Percentiles rank a stretch among this genome's conserved stretches.
phyloP scores from a whole-genome alignment of 176 grass and related monocot genomes.

The Oryza coarctata region DNA sequence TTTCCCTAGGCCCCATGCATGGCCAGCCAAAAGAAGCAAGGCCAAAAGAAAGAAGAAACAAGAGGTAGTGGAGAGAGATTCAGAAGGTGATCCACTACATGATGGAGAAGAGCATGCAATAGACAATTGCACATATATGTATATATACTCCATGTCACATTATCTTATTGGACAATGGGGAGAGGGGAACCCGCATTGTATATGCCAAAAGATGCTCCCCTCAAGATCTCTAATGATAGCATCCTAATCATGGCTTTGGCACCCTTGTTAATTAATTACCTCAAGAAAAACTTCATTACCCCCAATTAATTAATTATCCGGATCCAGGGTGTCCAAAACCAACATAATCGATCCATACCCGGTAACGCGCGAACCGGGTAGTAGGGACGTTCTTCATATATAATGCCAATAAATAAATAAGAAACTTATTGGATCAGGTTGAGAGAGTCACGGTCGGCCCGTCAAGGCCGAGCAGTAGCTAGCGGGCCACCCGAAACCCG shows the following conservation, averaged over 20 bases:
- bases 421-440: neutral
- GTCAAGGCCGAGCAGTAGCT: too few relatives aligned
- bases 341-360: neutral
- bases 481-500: neutral
- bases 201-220: conserved; percentile 45
- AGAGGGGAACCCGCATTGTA: conserved; percentile 24
- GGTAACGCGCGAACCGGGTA: neutral
- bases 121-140: conserved; percentile 21
- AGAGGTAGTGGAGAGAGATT: conserved; percentile 34
- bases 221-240: conserved; percentile 51
- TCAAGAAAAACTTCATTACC: neutral
- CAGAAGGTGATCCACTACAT: neutral
- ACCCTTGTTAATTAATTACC: neutral
- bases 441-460: neutral
- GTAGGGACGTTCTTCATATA: neutral
- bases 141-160: conserved; percentile 45
- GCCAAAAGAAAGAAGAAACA: conserved; percentile 36
- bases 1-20: neutral
- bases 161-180: conserved; percentile 34
- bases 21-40: conserved; percentile 44
- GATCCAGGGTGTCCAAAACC: accelerated
- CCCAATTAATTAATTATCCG: neutral
- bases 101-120: conserved; percentile 20
- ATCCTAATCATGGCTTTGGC: conserved; percentile 53
- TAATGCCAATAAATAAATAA: too few relatives aligned